Conservation (phyloP, 805 yeast species). For the Isabelozyma gotoi region DNA sequence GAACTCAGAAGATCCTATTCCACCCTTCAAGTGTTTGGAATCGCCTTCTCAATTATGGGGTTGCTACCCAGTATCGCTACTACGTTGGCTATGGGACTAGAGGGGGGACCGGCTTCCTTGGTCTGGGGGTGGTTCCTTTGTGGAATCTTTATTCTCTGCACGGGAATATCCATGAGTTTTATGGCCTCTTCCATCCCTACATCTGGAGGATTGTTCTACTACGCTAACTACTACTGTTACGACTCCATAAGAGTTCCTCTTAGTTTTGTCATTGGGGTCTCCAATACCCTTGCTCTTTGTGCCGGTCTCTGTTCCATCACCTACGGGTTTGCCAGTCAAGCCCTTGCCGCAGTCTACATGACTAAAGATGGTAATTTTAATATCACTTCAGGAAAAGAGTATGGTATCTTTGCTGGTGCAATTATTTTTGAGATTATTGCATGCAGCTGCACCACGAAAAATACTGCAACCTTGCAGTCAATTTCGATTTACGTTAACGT, state of each 20-base stretch:
- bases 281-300: conserved; percentile 65
- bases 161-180: conserved; percentile 65
- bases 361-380: conserved; percentile 47
- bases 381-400: conserved; percentile 52
- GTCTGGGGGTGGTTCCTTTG: conserved; percentile 76
- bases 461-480: conserved; percentile 59
- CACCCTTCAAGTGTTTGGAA: conserved; percentile 65
- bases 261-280: conserved; percentile 63
- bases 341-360: conserved; percentile 57
- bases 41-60: conserved; percentile 74
- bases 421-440: conserved; percentile 50
- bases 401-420: conserved; percentile 68
- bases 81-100: conserved; percentile 49
- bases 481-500: conserved; percentile 56
- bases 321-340: conserved; percentile 65
- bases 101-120: conserved; percentile 63
- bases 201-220: conserved; percentile 71
- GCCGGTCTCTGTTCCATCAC: conserved; percentile 68
- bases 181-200: conserved; percentile 72
- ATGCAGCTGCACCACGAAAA: conserved; percentile 56
- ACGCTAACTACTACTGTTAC: conserved; percentile 59
- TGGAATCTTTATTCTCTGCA: conserved; percentile 50
- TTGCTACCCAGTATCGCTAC: conserved; percentile 64
- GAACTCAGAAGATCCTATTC: conserved; percentile 63
- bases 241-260: conserved; percentile 48